Evolutionary conservation across 2,329 filamentous ascomycete species (phyloP).

Genomic region (Colletotrichum scovillei): DNA sequence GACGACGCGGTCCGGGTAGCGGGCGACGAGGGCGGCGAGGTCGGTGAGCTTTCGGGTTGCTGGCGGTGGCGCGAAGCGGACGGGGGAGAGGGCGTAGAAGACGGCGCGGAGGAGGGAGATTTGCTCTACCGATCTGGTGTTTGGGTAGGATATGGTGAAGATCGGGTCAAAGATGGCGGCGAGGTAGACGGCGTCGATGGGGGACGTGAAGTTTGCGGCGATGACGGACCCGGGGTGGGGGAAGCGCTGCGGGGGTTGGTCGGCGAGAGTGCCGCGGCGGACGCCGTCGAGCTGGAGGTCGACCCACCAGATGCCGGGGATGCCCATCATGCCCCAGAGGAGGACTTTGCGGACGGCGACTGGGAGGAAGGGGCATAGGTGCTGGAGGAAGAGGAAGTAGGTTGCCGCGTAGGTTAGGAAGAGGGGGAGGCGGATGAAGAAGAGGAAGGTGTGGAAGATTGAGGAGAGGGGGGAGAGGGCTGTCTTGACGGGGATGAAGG

Average conservation of each 20-base stretch:
- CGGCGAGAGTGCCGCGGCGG: conserved; percentile 86
- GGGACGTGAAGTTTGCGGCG: conserved; percentile 90
- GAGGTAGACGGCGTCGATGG: conserved; percentile 92
- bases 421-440: conserved; percentile 82
- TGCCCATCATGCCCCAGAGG: conserved; percentile 87
- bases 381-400: conserved; percentile 87
- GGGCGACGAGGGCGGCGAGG: conserved; percentile 70
- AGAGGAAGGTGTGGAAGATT: conserved; percentile 77
- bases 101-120: conserved; percentile 84
- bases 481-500: conserved; percentile 86
- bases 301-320: conserved; percentile 97
- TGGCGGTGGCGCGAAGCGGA: conserved; percentile 59
- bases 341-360: conserved; percentile 79
- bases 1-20: conserved; percentile 80
- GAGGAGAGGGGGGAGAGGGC: conserved; percentile 71
- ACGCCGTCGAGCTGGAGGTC: conserved; percentile 98
- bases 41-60: conserved; percentile 64
- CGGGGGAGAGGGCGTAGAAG: conserved; percentile 74
- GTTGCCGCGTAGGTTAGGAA: conserved; percentile 74
- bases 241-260: conserved; percentile 78
- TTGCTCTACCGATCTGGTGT: conserved; percentile 77
- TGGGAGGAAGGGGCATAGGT: conserved; percentile 72
- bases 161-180: conserved; percentile 96
- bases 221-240: conserved; percentile 86
- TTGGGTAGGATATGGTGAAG: conserved; percentile 88